A percentile compares a stretch with the other conserved stretches of the same genome.
Conservation (phyloP, 345 rosid genomes). For the Ceriops zippeliana region DNA sequence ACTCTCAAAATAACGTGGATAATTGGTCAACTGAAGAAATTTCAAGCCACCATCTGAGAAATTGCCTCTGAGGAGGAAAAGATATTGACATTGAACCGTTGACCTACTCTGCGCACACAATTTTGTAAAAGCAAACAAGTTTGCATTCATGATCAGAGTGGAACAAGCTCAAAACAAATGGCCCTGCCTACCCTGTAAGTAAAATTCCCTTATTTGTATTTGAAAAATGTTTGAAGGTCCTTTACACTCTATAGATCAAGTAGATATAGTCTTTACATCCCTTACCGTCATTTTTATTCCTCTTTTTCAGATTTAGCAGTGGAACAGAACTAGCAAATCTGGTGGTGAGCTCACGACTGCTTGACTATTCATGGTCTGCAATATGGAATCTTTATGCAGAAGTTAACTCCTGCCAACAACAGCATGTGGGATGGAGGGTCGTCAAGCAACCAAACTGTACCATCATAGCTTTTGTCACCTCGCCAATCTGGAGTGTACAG, state of each 20-base stretch:
- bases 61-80: not conserved
- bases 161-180: no score
- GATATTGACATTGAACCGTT: not conserved
- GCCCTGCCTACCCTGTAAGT: no score
- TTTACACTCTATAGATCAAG: no score
- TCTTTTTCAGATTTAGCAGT: slow-evolving; percentile 33
- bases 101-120: not conserved
- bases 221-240: no score
- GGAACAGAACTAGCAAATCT: slow-evolving; percentile 45
- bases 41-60: not conserved
- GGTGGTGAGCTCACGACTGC: slow-evolving; percentile 43
- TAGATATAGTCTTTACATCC: not conserved
- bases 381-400: slow-evolving; percentile 25
- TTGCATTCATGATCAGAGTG: no score
- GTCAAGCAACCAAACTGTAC: slow-evolving; percentile 9
- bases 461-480: slow-evolving; percentile 40
- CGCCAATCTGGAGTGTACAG: slow-evolving; percentile 15
- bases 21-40: not conserved
- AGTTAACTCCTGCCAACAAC: slow-evolving; percentile 6
- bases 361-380: slow-evolving; percentile 36
- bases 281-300: not conserved
- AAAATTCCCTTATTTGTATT: no score
- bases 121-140: no score
- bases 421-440: slow-evolving; percentile 17
- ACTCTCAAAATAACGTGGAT: not conserved